A percentile compares a stretch with the other conserved stretches of the same genome.
Evolutionary conservation across 345 rosid genomes (phyloP).

Genomic region (Carallia pectinifolia): DNA sequence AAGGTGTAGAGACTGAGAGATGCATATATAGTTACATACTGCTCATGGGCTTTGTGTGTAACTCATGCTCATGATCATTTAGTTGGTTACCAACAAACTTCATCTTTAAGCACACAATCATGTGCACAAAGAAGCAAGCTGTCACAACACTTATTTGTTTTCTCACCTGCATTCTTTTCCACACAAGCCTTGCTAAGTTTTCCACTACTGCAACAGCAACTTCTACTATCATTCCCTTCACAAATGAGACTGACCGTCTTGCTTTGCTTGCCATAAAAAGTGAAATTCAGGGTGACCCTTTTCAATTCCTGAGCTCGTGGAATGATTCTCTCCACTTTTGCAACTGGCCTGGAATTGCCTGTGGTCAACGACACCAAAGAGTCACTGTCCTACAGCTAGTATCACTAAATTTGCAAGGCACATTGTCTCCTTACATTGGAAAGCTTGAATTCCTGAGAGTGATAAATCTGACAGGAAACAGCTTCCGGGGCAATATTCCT

Average conservation of each 20-base stretch:
- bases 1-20: no score
- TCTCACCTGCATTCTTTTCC: not conserved
- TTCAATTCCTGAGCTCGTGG: not conserved
- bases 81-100: no score
- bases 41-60: no score
- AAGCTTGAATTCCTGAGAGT: not conserved
- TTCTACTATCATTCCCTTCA: not conserved
- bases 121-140: no score
- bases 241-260: not conserved
- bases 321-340: constrained; percentile 8
- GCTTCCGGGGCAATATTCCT: not conserved
- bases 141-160: not conserved
- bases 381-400: not conserved
- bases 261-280: not conserved
- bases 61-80: no score
- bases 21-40: no score
- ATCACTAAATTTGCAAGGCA: not conserved
- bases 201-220: not conserved
- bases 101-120: no score
- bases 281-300: not conserved
- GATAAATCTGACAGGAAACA: not conserved
- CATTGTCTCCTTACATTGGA: not conserved
- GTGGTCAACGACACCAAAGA: not conserved
- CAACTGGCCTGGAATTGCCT: not conserved
- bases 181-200: not conserved